Evolutionary conservation across 345 rosid genomes (phyloP), one percentile per base, ranked within the genome.

Genomic region (Mangifera indica): DNA sequence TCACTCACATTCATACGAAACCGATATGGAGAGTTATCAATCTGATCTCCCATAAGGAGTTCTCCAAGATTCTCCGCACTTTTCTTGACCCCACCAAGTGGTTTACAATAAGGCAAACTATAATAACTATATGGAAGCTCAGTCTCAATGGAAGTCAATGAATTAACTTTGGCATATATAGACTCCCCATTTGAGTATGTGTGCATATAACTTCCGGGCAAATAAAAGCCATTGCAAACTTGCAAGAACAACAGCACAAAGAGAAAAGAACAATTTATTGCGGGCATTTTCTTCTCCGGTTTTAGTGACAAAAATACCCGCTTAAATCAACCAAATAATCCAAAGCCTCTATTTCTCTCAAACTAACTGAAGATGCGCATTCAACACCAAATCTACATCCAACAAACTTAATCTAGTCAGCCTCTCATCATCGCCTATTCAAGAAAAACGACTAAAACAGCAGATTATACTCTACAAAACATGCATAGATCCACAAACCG

Each of bases 1-100:
- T 91, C 97, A 21, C 89, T 89, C 15, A 79, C 65, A 72, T 89
- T 88, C 88, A 91, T 91, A 45, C 74, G 84, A 76, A 91, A 91
- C 83, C 84, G 72, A 71, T 91, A 91, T 4, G 97, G 89, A 3
- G 97, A 88, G 85, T 91, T 91, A 76, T 88, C 97, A 60, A 91
- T 91, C 85, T 91, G 93, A 85, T 91, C 97, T 70, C 97, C 97
- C 93, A 91, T 87, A 26, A 91, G 91, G 63, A 88, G 92, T 78
- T 91, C 93, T 24, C 97, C 97, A n/a, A 91, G 92, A 86, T 89
- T 91, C 88, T 91, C 93, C 0, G 93, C 93, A 52, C 93, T 91
- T 59, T 84, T 91, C 79, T 86, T 91, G 7, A 89, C 74, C 10
- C 92, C 89, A 9, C 61, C 87, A 1, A 51, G n/a, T 0, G 93